Base-by-base conservation (phyloP, 2,329 filamentous ascomycete genomes). In the Penicillium sp. region DNA sequence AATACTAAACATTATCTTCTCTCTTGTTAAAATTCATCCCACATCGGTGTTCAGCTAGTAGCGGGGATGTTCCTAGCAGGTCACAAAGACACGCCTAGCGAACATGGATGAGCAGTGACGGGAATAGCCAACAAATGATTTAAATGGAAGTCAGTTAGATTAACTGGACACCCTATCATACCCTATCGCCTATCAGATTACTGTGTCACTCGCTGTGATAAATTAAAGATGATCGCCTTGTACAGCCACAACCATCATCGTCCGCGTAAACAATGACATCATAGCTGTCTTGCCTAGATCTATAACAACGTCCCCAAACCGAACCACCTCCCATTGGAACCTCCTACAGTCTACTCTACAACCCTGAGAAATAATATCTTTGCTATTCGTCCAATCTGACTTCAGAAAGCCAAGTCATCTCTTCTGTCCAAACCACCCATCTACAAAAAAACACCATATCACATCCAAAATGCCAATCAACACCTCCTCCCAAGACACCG, bases 401-500 rank as follows among this genome's bases (percentile, higher is more conserved):
- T 7, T 28, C 26, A 4, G 28, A 33, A 33, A 12, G 30, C 2
- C 30, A 33, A 12, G 30, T 12, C 30, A 10, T 12, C 2, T 33
- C 2, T 33, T 26, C 22, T 3, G 5, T 45, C 42, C 6, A 26
- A 22, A 24, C 1, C 42, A 24, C 15, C 22, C 44, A 26, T 26
- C 24, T 13, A 47, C 8, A 30, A 49, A 26, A 26, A 26, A 26
- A 26, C 26, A 26, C 9, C 19, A 26, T n/a, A 26, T 9, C 26
- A 10, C 22, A 26, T 15, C 42, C 40, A 56, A 47, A 44, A 70
- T 70, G 65, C 62, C 66, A 1, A 61, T 65, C 45, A 58, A 60
- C 15, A 54, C 51, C 22, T 65, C 63, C 56, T 69, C 69, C 28
- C 65, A 73, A 68, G 69, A 78, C 62, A 68, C 73, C 49, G 82